These are phyloP conservation scores for Cicer cuneatum DNA, from an alignment of 306 rosid genomes.

Conservation along the genomic window DNA sequence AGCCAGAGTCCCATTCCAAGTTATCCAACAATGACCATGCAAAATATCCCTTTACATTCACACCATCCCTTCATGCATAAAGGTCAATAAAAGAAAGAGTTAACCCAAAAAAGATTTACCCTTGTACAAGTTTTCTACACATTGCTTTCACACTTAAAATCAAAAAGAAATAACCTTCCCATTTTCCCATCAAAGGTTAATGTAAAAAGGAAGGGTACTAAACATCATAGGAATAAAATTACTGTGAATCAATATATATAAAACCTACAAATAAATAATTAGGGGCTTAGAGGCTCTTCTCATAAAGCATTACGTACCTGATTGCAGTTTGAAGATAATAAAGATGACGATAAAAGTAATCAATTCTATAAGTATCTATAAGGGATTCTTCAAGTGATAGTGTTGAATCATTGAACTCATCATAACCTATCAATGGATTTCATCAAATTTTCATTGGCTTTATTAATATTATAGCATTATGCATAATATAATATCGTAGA, in stretches of 20 bases:
- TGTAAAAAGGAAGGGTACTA: not conserved
- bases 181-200: not conserved
- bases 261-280: constrained; percentile 15
- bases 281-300: not conserved
- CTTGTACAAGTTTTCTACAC: not conserved
- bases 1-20: constrained; percentile 61
- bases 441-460: constrained; percentile 4
- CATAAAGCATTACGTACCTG: constrained; percentile 44
- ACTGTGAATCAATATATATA: not conserved
- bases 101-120: not conserved
- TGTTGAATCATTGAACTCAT: constrained; percentile 50
- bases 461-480: not conserved
- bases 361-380: constrained; percentile 49
- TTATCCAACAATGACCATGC: constrained; percentile 65
- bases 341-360: constrained; percentile 51
- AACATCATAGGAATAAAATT: not conserved
- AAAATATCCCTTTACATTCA: constrained; percentile 63
- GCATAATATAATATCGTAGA: not conserved
- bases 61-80: constrained; percentile 43
- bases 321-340: constrained; percentile 48
- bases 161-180: not conserved
- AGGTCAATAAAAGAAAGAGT: not conserved
- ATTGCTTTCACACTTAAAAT: not conserved
- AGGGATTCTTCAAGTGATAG: constrained; percentile 49
- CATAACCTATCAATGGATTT: constrained; percentile 44